phyloP scores from a whole-genome alignment of 257 asterid genomes.

The Rhazya stricta region DNA sequence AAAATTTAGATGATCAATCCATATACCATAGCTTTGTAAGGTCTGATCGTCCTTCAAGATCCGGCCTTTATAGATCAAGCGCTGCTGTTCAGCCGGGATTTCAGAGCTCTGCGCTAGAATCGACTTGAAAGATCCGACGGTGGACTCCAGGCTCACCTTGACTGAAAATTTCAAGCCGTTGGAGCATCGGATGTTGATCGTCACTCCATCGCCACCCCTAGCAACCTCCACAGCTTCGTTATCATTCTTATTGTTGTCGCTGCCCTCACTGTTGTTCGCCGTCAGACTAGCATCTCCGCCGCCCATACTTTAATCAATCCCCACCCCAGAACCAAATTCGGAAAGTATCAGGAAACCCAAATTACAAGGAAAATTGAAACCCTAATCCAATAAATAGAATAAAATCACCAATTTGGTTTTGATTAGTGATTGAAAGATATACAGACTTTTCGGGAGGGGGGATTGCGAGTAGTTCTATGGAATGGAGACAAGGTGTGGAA shows the following conservation, averaged over 20 bases:
- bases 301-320: slow-evolving; percentile 26
- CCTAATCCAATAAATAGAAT: neutral
- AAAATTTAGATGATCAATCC: neutral
- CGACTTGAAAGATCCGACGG: slow-evolving; percentile 45
- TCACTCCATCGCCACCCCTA: slow-evolving; percentile 28
- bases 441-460: neutral
- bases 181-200: slow-evolving; percentile 40
- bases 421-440: neutral
- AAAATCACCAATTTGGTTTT: neutral
- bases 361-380: neutral
- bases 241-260: slow-evolving; percentile 18
- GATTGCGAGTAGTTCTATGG: neutral
- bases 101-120: slow-evolving; percentile 39
- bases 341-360: slow-evolving; percentile 9
- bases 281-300: slow-evolving; percentile 41
- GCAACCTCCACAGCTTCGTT: slow-evolving; percentile 8
- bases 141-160: slow-evolving; percentile 36
- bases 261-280: slow-evolving; percentile 18
- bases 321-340: slow-evolving; percentile 7
- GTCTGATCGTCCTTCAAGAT: slow-evolving; percentile 63
- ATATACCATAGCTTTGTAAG: slow-evolving; percentile 47
- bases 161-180: slow-evolving; percentile 47
- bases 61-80: slow-evolving; percentile 60
- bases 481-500: neutral
- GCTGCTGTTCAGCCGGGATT: slow-evolving; percentile 48